phyloP scores from a whole-genome alignment of 129 eudicot species.

The Glebionis coronaria region DNA sequence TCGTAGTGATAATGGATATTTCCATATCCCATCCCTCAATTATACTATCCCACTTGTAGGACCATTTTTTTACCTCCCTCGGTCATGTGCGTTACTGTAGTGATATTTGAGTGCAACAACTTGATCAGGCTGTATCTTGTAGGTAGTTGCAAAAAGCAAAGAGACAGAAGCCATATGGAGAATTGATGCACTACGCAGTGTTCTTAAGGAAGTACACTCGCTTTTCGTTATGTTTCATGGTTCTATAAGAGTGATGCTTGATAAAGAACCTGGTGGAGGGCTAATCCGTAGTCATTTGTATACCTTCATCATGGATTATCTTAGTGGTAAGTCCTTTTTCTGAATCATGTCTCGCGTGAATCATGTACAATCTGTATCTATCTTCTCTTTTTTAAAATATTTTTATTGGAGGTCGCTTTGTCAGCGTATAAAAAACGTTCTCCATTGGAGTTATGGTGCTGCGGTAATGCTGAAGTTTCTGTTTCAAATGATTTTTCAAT shows the following conservation, averaged over 20 bases:
- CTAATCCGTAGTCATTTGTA: slow-evolving; percentile 61
- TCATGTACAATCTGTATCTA: slow-evolving; percentile 13
- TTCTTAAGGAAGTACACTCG: slow-evolving; percentile 91
- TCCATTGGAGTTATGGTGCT: slow-evolving; percentile 82
- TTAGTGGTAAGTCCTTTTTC: slow-evolving; percentile 62
- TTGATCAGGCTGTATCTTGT: slow-evolving; percentile 19
- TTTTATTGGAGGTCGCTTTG: slow-evolving; percentile 76
- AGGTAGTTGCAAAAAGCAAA: slow-evolving; percentile 79
- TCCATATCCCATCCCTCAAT: neutral
- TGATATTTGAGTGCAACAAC: neutral
- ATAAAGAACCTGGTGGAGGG: slow-evolving; percentile 86
- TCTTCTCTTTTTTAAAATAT: slow-evolving; percentile 27
- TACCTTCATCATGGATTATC: slow-evolving; percentile 74
- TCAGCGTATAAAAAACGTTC: slow-evolving; percentile 75
- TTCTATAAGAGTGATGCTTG: slow-evolving; percentile 68
- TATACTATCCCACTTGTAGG: no score
- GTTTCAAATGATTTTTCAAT: slow-evolving; percentile 39
- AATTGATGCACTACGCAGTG: slow-evolving; percentile 63
- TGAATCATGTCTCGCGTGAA: slow-evolving; percentile 8
- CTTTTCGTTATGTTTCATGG: slow-evolving; percentile 90
- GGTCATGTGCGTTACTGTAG: neutral
- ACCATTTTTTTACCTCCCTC: no score
- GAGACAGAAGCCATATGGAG: slow-evolving; percentile 89
- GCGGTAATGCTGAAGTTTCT: slow-evolving; percentile 83
- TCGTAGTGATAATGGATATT: neutral